A percentile compares a stretch with the other conserved stretches of the same genome.
phyloP scores from a whole-genome alignment of 148 eudicot species.

The Suaeda aralocaspica region DNA sequence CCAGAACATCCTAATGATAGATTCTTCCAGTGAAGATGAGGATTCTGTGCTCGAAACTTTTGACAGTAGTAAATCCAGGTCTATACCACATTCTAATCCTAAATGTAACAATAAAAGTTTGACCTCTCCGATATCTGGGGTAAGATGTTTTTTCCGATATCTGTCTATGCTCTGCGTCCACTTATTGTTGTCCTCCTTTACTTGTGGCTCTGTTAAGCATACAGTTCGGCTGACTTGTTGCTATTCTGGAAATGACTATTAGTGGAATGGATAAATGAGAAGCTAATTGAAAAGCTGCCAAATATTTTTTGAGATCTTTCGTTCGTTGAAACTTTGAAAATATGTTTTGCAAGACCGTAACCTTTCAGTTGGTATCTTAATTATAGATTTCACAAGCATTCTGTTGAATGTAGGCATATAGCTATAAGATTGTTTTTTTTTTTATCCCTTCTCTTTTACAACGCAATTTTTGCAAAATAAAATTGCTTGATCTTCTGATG shows the following conservation, averaged over 20 bases:
- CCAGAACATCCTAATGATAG: constrained; percentile 44
- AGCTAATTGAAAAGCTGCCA: background rate
- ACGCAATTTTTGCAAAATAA: background rate
- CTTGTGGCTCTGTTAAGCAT: background rate
- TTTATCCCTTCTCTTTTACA: background rate
- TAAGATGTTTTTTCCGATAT: constrained; percentile 20
- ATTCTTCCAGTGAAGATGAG: constrained; percentile 72
- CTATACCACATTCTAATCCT: constrained; percentile 27
- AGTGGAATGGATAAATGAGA: background rate
- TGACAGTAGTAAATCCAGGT: constrained; percentile 19
- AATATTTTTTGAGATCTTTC: background rate
- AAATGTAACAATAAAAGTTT: constrained; percentile 9
- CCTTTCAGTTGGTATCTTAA: background rate
- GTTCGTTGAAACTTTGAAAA: background rate
- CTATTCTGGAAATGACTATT: background rate
- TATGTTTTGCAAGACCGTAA: background rate
- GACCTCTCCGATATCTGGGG: constrained; percentile 35
- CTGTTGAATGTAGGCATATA: background rate
- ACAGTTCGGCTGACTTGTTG: background rate
- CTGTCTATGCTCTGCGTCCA: background rate
- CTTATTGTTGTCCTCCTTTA: background rate
- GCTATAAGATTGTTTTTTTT: background rate
- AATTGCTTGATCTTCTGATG: background rate
- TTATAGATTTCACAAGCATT: background rate
- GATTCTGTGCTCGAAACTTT: constrained; percentile 29